Conservation (phyloP, 495 filamentous ascomycete genomes). For the Daldinia grandis region DNA sequence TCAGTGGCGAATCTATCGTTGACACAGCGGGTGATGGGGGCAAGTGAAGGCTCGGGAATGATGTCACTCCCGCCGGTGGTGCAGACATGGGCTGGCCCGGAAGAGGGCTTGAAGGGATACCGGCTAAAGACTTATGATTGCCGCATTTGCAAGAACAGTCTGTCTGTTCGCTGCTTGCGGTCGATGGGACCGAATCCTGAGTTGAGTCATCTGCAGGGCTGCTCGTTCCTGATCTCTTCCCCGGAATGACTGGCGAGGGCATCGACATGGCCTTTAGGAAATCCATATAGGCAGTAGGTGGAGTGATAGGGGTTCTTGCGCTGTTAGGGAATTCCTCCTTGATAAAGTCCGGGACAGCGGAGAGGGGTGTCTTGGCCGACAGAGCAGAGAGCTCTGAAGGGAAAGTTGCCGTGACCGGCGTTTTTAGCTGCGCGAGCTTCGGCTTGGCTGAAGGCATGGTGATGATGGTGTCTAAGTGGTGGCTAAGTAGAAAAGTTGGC, state of each 20-base stretch:
- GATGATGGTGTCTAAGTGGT: conserved; percentile 49
- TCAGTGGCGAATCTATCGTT: conserved; percentile 53
- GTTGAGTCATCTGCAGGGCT: conserved; percentile 48
- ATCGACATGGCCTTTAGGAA: conserved; percentile 80
- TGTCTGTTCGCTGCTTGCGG: conserved; percentile 59
- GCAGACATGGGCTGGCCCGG: conserved; percentile 63
- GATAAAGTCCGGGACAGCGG: conserved; percentile 56
- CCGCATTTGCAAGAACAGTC: conserved; percentile 65
- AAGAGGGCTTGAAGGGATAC: conserved; percentile 56
- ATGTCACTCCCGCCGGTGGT: conserved; percentile 58
- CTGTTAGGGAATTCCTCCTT: conserved; percentile 50
- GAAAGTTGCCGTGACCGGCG: conserved; percentile 78
- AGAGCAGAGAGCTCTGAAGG: conserved; percentile 74
- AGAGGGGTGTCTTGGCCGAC: conserved; percentile 58
- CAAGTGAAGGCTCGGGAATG: conserved; percentile 63
- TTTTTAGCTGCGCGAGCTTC: conserved; percentile 75
- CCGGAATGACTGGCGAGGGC: conserved; percentile 67
- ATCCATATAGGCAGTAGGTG: conserved; percentile 88
- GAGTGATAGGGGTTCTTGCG: conserved; percentile 86
- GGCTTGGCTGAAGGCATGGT: conserved; percentile 69
- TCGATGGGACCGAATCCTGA: conserved; percentile 61
- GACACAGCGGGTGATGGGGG: conserved; percentile 68
- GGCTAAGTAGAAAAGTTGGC: conserved; percentile 16
- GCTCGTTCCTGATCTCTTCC: conserved; percentile 49
- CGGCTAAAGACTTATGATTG: conserved; percentile 51